These are phyloP conservation scores for Exserohilum rostratum DNA, from an alignment of 2,329 filamentous ascomycete genomes.

Conservation along the genomic window DNA sequence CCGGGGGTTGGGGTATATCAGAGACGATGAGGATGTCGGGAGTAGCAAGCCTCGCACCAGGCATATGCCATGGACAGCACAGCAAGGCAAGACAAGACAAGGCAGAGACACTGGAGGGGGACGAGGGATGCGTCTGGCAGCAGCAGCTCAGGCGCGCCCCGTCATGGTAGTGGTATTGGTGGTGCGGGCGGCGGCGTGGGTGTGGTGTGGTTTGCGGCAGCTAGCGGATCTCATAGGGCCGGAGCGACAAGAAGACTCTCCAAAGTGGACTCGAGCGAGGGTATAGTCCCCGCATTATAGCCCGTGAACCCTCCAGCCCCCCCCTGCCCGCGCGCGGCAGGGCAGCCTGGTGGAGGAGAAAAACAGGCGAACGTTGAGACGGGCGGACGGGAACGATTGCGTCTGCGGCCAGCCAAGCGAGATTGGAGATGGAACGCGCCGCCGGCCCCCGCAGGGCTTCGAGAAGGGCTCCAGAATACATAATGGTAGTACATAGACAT, in stretches of 20 bases:
- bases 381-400: slow-evolving; percentile 32
- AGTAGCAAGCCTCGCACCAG: slow-evolving; percentile 9
- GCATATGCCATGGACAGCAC: slow-evolving; percentile 25
- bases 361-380: slow-evolving; percentile 33
- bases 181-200: background rate
- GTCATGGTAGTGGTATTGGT: slow-evolving; percentile 14
- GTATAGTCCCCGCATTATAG: slow-evolving; percentile 44
- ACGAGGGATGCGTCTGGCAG: slow-evolving; percentile 6
- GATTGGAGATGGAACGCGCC: slow-evolving; percentile 18
- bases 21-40: slow-evolving; percentile 15
- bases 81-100: slow-evolving; percentile 20
- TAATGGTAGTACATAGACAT: too few relatives aligned
- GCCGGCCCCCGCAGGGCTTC: slow-evolving; percentile 10
- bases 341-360: slow-evolving; percentile 17
- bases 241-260: slow-evolving; percentile 26
- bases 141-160: slow-evolving; percentile 10
- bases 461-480: slow-evolving; percentile 21
- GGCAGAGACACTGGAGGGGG: slow-evolving; percentile 4
- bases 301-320: slow-evolving; percentile 4
- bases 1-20: slow-evolving; percentile 23
- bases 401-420: slow-evolving; percentile 22
- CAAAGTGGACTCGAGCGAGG: slow-evolving; percentile 20
- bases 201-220: slow-evolving; percentile 10
- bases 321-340: slow-evolving; percentile 25
- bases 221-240: slow-evolving; percentile 18